Conservation (phyloP, 495 filamentous ascomycete genomes). For the Neurospora sp. region DNA sequence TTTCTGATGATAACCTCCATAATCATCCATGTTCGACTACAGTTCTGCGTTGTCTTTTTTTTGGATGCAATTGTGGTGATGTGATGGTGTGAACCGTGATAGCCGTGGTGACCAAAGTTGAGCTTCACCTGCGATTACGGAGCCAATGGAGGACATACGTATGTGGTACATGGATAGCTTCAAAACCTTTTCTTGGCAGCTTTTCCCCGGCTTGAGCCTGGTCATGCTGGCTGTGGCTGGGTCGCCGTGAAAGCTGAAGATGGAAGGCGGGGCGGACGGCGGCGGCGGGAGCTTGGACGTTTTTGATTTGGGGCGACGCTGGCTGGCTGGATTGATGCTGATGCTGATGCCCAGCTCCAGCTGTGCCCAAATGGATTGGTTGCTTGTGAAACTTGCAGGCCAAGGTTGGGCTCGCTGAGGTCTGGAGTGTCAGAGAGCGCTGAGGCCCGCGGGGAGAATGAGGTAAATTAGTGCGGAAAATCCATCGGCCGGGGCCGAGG, state of each 20-base stretch:
- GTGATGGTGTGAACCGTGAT: neutral
- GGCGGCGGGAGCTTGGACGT: neutral
- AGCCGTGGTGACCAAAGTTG: neutral
- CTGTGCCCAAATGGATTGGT: neutral
- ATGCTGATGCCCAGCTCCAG: neutral
- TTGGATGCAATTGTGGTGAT: neutral
- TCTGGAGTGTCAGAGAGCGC: neutral
- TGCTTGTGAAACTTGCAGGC: neutral
- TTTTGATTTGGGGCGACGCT: neutral
- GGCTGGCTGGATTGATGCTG: neutral
- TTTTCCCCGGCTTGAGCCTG: neutral
- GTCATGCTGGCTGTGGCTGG: neutral
- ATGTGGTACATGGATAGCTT: neutral
- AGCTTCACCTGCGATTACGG: neutral
- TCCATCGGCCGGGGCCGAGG: conserved; percentile 10
- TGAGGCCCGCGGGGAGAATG: conserved; percentile 4
- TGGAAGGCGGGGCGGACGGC: neutral
- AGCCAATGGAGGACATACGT: neutral
- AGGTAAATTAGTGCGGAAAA: conserved; percentile 13
- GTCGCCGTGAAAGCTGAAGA: neutral
- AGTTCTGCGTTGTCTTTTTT: neutral
- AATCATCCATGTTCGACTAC: neutral
- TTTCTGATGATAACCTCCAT: neutral
- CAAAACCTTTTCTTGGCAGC: neutral
- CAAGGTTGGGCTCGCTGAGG: neutral